Conservation (phyloP, 495 filamentous ascomycete genomes). For the Penicillium maclennaniae region DNA sequence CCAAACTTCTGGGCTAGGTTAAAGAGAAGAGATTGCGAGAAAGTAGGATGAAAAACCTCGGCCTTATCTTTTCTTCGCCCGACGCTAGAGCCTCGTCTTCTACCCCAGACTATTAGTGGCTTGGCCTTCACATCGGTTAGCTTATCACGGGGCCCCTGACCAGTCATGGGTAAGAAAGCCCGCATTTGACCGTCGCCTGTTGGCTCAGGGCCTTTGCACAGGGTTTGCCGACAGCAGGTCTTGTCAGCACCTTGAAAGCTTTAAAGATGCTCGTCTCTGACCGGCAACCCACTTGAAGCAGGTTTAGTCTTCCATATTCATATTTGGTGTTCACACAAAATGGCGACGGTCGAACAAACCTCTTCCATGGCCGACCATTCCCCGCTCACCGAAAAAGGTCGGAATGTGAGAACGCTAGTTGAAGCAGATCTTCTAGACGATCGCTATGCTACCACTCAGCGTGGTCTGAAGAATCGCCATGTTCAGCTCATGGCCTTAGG, state of each 20-base stretch:
- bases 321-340: neutral
- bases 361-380: neutral
- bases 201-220: neutral
- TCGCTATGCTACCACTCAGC: constrained; percentile 38
- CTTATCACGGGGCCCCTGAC: constrained; percentile 1
- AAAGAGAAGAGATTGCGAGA: too few relatives aligned
- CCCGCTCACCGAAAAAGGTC: constrained; percentile 19
- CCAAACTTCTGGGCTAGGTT: too few relatives aligned
- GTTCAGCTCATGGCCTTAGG: constrained; percentile 67
- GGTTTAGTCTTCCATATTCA: neutral
- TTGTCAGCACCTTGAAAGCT: neutral
- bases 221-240: neutral
- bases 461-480: constrained; percentile 52
- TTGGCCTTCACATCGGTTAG: neutral
- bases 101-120: constrained; percentile 7
- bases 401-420: constrained; percentile 22
- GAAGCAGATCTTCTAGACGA: constrained; percentile 38
- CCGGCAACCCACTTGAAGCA: neutral
- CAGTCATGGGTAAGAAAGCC: neutral
- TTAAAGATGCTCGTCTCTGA: neutral
- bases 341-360: constrained; percentile 7
- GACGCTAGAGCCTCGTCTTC: neutral
- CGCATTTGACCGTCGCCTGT: neutral
- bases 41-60: too few relatives aligned
- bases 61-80: neutral